These are phyloP conservation scores for Pythium grandisporangium DNA, from an alignment of 352 stramenopile genomes.

Conservation along the genomic window DNA sequence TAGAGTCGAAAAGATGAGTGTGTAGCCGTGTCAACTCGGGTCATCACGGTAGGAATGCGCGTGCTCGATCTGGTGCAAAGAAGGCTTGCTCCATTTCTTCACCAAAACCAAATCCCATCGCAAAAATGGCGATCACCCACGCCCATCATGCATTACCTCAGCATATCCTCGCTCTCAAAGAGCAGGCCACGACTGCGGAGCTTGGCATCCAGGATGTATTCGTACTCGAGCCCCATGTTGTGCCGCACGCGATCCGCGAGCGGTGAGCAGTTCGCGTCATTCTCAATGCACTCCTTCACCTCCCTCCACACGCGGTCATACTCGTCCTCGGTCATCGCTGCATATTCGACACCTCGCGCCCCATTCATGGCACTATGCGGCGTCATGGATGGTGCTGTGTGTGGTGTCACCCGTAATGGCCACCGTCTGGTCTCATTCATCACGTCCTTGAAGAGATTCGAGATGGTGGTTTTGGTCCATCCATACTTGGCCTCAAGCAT, in stretches of 20 bases:
- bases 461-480: slow-evolving; percentile 61
- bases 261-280: slow-evolving; percentile 70
- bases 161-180: slow-evolving; percentile 77
- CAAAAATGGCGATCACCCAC: too few species aligned
- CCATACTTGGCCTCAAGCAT: slow-evolving; percentile 43
- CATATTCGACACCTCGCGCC: slow-evolving; percentile 9
- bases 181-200: slow-evolving; percentile 57
- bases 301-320: slow-evolving; percentile 17
- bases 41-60: too few species aligned
- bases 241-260: slow-evolving; percentile 64
- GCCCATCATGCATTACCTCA: too few species aligned
- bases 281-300: slow-evolving; percentile 54
- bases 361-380: background rate
- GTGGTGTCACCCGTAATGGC: slow-evolving; percentile 11
- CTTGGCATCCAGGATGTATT: slow-evolving; percentile 74
- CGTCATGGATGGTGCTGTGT: too few species aligned
- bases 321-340: slow-evolving; percentile 12
- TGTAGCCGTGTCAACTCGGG: too few species aligned
- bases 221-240: slow-evolving; percentile 78
- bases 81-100: background rate
- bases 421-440: slow-evolving; percentile 12
- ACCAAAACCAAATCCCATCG: too few species aligned
- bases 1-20: too few species aligned
- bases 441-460: slow-evolving; percentile 50
- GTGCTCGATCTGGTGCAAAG: too few species aligned